These are phyloP conservation scores for Hippophae rhamnoides DNA, from an alignment of 306 rosid genomes.

Conservation along the genomic window DNA sequence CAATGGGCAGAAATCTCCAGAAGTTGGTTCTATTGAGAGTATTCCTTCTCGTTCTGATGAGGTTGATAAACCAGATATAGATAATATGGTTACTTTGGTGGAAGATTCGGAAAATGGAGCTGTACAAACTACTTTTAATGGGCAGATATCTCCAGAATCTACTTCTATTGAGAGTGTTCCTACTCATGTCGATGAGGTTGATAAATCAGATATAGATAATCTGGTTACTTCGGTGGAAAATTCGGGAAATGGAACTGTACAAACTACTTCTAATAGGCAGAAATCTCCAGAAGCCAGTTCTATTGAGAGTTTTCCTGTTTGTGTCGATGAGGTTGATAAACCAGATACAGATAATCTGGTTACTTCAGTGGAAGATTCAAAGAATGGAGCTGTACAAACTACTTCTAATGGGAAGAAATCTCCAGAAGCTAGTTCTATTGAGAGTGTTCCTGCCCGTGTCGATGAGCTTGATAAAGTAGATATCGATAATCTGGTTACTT, in stretches of 20 bases:
- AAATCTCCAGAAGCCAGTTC: constrained; percentile 23
- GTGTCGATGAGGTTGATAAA: neutral
- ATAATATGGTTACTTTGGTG: no score
- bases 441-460: constrained; percentile 14
- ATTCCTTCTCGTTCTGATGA: no score
- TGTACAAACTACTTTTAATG: no score
- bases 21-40: no score
- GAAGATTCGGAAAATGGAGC: no score
- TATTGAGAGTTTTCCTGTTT: constrained; percentile 14
- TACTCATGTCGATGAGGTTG: no score
- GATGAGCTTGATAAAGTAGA: neutral
- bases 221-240: constrained; percentile 7
- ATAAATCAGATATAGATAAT: constrained; percentile 2
- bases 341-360: constrained; percentile 7
- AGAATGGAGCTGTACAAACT: constrained; percentile 4
- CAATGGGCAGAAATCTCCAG: no score
- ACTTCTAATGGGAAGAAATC: constrained; percentile 16
- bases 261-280: constrained; percentile 4
- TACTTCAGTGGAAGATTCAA: constrained; percentile 7
- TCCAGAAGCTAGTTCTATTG: constrained; percentile 17
- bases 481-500: constrained; percentile 3
- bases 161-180: no score
- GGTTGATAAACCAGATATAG: no score
- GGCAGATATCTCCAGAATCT: no score
- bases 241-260: constrained; percentile 8